phyloP scores from a whole-genome alignment of 1,139 yeast species.

The Candida sanyaensis region DNA sequence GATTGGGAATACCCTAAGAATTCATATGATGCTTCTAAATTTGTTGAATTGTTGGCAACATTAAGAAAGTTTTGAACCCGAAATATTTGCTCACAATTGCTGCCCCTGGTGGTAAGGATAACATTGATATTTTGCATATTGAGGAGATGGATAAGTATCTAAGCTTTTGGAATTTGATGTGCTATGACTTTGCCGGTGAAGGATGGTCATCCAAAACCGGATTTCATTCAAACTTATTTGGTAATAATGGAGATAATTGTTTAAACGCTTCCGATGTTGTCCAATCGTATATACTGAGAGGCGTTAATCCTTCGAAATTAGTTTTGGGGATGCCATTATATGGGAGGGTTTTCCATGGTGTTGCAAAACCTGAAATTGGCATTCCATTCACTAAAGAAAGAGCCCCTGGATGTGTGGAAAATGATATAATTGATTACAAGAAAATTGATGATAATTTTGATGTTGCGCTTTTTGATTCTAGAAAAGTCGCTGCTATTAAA shows the following conservation, averaged over 20 bases:
- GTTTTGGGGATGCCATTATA: constrained; percentile 87
- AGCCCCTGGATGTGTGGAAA: constrained; percentile 21
- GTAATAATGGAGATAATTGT: constrained; percentile 39
- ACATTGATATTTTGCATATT: constrained; percentile 45
- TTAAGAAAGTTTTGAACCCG: constrained; percentile 41
- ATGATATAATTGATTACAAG: constrained; percentile 58
- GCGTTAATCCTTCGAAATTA: constrained; percentile 54
- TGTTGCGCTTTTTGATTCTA: constrained; percentile 51
- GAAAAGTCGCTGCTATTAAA: constrained; percentile 58
- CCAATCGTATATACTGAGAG: constrained; percentile 37
- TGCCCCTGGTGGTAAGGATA: constrained; percentile 64
- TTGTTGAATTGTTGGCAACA: constrained; percentile 44
- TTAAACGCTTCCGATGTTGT: constrained; percentile 55
- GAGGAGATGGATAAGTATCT: constrained; percentile 57
- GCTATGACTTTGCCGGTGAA: constrained; percentile 79
- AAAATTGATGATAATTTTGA: constrained; percentile 42
- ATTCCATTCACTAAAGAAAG: constrained; percentile 37
- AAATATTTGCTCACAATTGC: constrained; percentile 63
- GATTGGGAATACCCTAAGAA: constrained; percentile 91
- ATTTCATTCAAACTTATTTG: constrained; percentile 72
- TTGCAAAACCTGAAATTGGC: constrained; percentile 40
- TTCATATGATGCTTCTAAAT: constrained; percentile 43
- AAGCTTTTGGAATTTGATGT: constrained; percentile 83
- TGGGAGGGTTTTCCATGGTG: constrained; percentile 65
- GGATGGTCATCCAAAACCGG: constrained; percentile 66